These are phyloP conservation scores for Calycina herbarum DNA, from an alignment of 2,329 filamentous ascomycete species.

Conservation along the genomic window DNA sequence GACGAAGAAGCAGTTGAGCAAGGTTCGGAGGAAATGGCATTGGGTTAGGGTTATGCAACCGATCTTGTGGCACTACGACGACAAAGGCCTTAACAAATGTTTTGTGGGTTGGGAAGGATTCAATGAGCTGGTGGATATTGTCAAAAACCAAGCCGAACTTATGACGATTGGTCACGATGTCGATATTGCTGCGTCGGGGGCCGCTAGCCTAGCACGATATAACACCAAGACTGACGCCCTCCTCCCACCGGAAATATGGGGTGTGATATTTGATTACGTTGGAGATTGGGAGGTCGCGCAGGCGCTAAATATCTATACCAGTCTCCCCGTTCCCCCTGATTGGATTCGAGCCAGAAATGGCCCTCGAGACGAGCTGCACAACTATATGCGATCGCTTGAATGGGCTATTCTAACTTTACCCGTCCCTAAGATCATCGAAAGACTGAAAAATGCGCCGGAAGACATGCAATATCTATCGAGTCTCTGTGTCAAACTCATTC, in stretches of 20 bases:
- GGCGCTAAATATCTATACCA: conserved; percentile 78
- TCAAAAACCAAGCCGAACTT: conserved; percentile 76
- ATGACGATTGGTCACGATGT: conserved; percentile 73
- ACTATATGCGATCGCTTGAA: conserved; percentile 77
- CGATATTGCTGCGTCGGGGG: conserved; percentile 39
- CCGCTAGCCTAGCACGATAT: conserved; percentile 45
- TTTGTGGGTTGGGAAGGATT: conserved; percentile 63
- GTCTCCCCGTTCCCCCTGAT: conserved; percentile 67
- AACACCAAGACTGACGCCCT: conserved; percentile 42
- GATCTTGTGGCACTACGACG: conserved; percentile 75
- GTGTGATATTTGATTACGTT: conserved; percentile 79
- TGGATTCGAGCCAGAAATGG: conserved; percentile 66
- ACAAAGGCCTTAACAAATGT: conserved; percentile 51
- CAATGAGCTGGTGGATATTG: conserved; percentile 70
- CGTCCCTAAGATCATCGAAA: conserved; percentile 69
- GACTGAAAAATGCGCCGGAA: conserved; percentile 69
- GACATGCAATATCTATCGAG: conserved; percentile 72
- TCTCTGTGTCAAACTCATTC: conserved; percentile 81
- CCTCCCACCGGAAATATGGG: conserved; percentile 86
- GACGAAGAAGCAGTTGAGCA: conserved; percentile 83
- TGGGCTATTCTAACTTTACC: conserved; percentile 78
- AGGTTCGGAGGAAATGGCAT: conserved; percentile 79
- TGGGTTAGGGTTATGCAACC: conserved; percentile 83
- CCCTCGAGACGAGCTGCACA: conserved; percentile 64
- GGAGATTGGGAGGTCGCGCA: conserved; percentile 90